Base-by-base conservation (phyloP, 768 basidiomycete species). In the Termitomyces sp. region DNA sequence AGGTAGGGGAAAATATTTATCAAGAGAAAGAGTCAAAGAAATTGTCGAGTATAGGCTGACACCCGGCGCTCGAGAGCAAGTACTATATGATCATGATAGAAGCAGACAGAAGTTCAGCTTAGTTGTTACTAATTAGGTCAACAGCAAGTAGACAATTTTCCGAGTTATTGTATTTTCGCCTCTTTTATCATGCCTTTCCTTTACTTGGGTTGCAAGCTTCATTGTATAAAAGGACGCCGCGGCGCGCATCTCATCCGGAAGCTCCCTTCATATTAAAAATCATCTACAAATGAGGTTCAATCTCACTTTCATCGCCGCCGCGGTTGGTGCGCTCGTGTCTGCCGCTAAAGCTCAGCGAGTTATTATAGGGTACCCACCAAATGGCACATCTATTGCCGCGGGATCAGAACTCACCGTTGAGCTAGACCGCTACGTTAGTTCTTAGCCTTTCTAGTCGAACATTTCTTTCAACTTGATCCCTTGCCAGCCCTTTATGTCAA, bases 351-450 rank as follows among this genome's bases (percentile, higher is more conserved):
- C 78, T 5, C 83, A 85, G 58, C 55, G 56, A 9, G 71, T 68
- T 4, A 21, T 14, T 12, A 79, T 85, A 35, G 75, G 75, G 8
- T 65, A 65, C 23, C 83, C 83, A 5, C 60, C 68, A 5, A 62
- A 67, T 2, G 73, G 71, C 5, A 57, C 70, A 3, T 52, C 63
- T 11, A 70, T 83, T 10, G 47, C 37, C 9, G 59, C 75, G 27
- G 82, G 82, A 5, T 63, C 59, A 7, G 61, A 63, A 11, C 40
- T 84, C 32, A 73, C 65, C 4, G 76, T 83, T 3, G 76, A 81
- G 59, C 63, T 84, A 7, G 77, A 78, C 55, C 71, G 73, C 52
- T 79, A 79, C 3, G 82, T 83, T 64, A 19, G 79, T 69, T 4
- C 17, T 27, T 6, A 12, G 10, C 37, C 32, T 25, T 29, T n/a